Base-by-base conservation (phyloP, 768 basidiomycete species). In the Solioccasus polychromus region DNA sequence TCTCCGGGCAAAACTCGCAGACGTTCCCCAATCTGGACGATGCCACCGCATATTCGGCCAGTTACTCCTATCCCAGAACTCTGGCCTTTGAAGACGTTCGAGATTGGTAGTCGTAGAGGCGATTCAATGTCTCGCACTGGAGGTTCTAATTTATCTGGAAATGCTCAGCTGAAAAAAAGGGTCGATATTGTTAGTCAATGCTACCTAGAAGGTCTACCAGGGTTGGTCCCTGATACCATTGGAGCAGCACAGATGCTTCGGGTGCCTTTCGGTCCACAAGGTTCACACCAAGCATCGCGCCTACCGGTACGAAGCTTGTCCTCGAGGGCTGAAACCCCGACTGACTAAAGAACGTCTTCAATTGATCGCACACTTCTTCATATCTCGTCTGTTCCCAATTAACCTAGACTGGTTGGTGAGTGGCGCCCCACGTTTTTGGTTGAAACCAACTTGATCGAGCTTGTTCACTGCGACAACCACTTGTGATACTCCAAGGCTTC, bases 391-490 rank as follows among this genome's bases (percentile, higher is more conserved):
- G 73, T 4, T 81, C 78, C 92, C 92, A 98, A 40, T 79, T 69
- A n/a, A 97, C 93, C 93, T 97, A 35, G 57, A 23, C 37, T 42
- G 6, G 24, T 19, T 32, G 35, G 26, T 44, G 44, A 48, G 37
- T 42, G 26, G 3, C n/a, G 11, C 29, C 28, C 38, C 37, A 25
- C 23, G 14, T 38, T 35, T 44, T 22, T 25, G 19, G 15, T 6
- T 17, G 41, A 39, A 44, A 66, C 75, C 42, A 44, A 92, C 94
- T 67, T 86, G 79, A 63, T 99, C 96, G 29, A 99, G 70, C 68
- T 99, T 99, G 71, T 98, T 99, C 47, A 99, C 75, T 0, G 93
- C 93, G 14, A 95, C 85, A 18, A 98, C 77, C 17, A 97, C 79
- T 60, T 96, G 92, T 22, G 83, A 78, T 19, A 97, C 92, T 18